Evolutionary conservation across 306 rosid species (phyloP).

Genomic region (Echinosophora koreensis): DNA sequence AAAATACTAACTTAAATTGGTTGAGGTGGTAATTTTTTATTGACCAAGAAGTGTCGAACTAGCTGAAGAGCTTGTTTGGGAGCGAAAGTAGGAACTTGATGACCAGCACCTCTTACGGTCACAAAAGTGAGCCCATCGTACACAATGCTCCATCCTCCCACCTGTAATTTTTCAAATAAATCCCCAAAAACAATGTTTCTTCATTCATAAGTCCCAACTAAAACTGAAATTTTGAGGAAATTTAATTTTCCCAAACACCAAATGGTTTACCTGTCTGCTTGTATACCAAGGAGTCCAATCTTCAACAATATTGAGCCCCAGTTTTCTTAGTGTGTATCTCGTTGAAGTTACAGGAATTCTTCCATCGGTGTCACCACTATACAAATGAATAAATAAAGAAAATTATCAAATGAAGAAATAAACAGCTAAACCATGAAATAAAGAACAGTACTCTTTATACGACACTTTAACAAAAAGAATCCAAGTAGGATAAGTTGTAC

Average conservation of each 20-base stretch:
- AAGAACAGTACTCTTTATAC: not conserved
- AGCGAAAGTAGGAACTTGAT: conserved; percentile 61
- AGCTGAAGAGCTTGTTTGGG: conserved; percentile 64
- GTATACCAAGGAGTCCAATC: conserved; percentile 73
- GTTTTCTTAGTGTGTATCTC: conserved; percentile 56
- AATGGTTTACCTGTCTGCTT: conserved; percentile 46
- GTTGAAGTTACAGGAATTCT: conserved; percentile 62
- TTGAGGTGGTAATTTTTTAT: conserved; percentile 53
- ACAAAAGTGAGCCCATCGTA: conserved; percentile 56
- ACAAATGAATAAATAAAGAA: not conserved
- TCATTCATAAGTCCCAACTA: not conserved
- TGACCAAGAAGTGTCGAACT: conserved; percentile 50
- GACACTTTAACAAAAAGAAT: not conserved
- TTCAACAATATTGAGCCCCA: conserved; percentile 48
- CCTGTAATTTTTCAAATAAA: conserved; percentile 28
- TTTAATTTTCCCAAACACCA: not conserved
- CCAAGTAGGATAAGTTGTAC: not conserved
- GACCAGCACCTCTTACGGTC: conserved; percentile 69
- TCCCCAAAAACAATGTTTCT: not conserved
- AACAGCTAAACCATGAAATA: not conserved
- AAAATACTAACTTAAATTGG: conserved; percentile 41
- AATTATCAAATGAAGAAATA: not conserved
- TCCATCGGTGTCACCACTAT: conserved; percentile 66
- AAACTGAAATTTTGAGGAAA: not conserved
- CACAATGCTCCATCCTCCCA: conserved; percentile 56